Evolutionary conservation across 2,329 filamentous ascomycete genomes (phyloP).

Genomic region (Pseudonectria foliicola): DNA sequence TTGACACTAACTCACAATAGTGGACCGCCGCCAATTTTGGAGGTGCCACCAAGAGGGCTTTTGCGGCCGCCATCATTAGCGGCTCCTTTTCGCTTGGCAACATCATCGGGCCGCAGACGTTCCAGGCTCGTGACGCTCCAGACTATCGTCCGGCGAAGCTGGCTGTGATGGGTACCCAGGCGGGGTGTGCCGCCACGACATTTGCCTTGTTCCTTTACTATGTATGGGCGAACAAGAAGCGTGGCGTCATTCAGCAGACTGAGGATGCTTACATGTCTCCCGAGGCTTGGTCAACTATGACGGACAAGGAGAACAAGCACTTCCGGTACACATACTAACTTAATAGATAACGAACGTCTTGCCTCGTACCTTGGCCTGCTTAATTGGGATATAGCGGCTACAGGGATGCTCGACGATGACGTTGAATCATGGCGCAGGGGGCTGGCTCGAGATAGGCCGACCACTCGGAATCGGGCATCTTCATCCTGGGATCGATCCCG

Average conservation of each 20-base stretch:
- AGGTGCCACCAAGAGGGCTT: slow-evolving; percentile 45
- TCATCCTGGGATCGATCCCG: too few relatives aligned
- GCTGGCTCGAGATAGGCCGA: too few relatives aligned
- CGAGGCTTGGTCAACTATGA: slow-evolving; percentile 42
- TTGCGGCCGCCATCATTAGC: slow-evolving; percentile 41
- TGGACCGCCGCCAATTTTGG: slow-evolving; percentile 45
- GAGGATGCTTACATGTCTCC: slow-evolving; percentile 35
- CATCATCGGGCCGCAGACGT: slow-evolving; percentile 51
- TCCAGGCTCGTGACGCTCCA: slow-evolving; percentile 44
- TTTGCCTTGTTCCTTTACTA: slow-evolving; percentile 44
- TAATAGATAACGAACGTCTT: background rate
- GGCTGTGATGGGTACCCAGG: slow-evolving; percentile 45
- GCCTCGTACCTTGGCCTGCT: too few relatives aligned
- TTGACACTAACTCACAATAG: slow-evolving; percentile 14
- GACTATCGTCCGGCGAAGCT: slow-evolving; percentile 48
- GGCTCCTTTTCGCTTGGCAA: slow-evolving; percentile 47
- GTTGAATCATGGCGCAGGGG: too few relatives aligned
- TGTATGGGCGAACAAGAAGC: slow-evolving; percentile 38
- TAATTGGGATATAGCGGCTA: too few relatives aligned
- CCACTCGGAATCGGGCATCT: too few relatives aligned
- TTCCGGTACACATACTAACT: slow-evolving; percentile 47
- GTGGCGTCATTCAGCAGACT: slow-evolving; percentile 23
- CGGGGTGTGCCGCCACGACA: slow-evolving; percentile 34
- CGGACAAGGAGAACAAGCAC: slow-evolving; percentile 49
- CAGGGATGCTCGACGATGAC: too few relatives aligned